phyloP scores from a whole-genome alignment of 2,329 filamentous ascomycete genomes.

The Xylaria sp. region DNA sequence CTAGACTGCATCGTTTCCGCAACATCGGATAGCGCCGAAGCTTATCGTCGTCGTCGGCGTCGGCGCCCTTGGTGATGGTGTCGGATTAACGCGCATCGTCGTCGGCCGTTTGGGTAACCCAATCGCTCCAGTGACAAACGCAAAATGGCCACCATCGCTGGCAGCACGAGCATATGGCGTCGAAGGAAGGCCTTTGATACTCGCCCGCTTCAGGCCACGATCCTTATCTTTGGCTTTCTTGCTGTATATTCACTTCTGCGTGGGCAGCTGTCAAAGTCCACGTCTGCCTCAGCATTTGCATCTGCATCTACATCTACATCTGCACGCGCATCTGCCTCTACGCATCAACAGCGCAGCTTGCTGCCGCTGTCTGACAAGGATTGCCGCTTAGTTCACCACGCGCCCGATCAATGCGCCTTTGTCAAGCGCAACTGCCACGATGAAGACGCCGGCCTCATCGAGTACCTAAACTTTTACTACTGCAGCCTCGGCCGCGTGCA shows the following conservation, averaged over 20 bases:
- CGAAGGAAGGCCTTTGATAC: constrained; percentile 54
- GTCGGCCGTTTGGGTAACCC: background rate
- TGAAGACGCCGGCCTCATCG: constrained; percentile 88
- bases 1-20: background rate
- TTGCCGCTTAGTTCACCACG: constrained; percentile 83
- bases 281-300: constrained; percentile 6
- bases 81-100: constrained; percentile 13
- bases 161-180: constrained; percentile 14
- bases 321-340: background rate
- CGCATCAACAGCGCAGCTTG: constrained; percentile 32
- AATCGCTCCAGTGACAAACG: constrained; percentile 1
- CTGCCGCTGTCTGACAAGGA: constrained; percentile 54
- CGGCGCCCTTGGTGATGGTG: constrained; percentile 11
- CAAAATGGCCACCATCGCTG: constrained; percentile 23
- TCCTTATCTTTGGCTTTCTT: constrained; percentile 60
- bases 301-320: constrained; percentile 12
- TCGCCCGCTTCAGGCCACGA: constrained; percentile 62
- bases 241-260: constrained; percentile 58
- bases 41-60: background rate
- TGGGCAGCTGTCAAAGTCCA: constrained; percentile 15
- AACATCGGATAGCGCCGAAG: background rate
- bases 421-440: constrained; percentile 84
- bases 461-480: constrained; percentile 92
- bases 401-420: constrained; percentile 86
- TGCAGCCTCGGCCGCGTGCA: constrained; percentile 76